Evolutionary conservation across 345 rosid species (phyloP), one percentile per base, ranked within the genome.

Genomic region (Bruguiera sexangula): DNA sequence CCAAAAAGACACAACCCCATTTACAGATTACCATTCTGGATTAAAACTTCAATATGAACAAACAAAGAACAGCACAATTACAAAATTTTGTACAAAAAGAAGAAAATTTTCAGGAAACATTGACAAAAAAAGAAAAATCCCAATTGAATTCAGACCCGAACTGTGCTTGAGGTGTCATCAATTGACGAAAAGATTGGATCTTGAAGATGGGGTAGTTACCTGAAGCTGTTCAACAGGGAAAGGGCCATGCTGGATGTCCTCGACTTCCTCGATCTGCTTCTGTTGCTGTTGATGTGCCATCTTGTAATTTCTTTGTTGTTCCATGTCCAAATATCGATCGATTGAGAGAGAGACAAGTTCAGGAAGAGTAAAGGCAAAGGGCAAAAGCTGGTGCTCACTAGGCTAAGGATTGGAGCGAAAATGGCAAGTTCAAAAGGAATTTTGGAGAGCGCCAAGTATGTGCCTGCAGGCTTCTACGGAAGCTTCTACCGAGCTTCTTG

Each of bases 181-280:
- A 57, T 29, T 10, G 19, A 54, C 22, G 15, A 63, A 70, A 67
- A 73, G 50, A 20, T 21, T 2, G 31, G 20, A 37, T 36, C 63
- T 66, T 63, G 43, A 11, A 43, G 50, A 43, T 11, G 30, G 22
- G 27, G 46, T 26, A 61, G 64, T 39, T 55, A 84, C 90, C 86
- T 84, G 90, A 50, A 86, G 90, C 77, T 86, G 86, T 63, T 86
- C 87, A 19, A 86, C 82, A 37, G 86, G 90, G 73, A 71, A 73
- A 53, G 90, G 90, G 43, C 90, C 90, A 30, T 83, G 83, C 60
- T 80, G 87, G 21, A 78, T 39, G 31, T 80, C 89, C 22, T 82
- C 89, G 59, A 51, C 27, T 53, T 84, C 80, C 59, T 76, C 82
- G 29, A 10, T 21, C 60, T 56, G 60, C 11, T 70, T 76, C 32